Conservation (phyloP, 2,329 filamentous ascomycete genomes). For the Aspergillus felis region DNA sequence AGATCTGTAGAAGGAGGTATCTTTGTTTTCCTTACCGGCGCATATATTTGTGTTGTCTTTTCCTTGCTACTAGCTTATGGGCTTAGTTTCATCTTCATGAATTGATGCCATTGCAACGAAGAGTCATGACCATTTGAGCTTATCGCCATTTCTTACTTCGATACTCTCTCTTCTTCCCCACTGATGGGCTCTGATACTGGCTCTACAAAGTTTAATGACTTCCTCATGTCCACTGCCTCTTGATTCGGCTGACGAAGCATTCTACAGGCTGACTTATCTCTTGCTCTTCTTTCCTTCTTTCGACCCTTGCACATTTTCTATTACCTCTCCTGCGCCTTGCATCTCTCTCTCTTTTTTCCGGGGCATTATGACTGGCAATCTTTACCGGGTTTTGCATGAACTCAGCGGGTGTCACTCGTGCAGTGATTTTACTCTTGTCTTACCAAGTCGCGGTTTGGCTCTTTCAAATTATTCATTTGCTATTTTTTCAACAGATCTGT, state of each 20-base stretch:
- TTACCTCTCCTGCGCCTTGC: background rate
- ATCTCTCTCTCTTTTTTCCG: background rate
- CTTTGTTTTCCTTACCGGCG: constrained; percentile 20
- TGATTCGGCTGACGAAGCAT: background rate
- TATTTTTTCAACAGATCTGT: background rate
- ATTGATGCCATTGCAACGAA: constrained; percentile 38
- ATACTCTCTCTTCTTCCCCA: background rate
- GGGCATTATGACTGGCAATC: background rate
- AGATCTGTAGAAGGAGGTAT: constrained; percentile 21
- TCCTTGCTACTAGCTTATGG: constrained; percentile 20
- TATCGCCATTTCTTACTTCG: constrained; percentile 6
- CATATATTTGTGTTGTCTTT: constrained; percentile 16
- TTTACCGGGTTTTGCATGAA: background rate
- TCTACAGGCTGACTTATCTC: background rate
- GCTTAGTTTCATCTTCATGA: constrained; percentile 26
- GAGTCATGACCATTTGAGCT: constrained; percentile 32
- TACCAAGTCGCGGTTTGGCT: background rate
- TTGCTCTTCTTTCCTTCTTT: background rate
- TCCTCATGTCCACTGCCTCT: constrained; percentile 1
- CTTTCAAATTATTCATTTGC: background rate
- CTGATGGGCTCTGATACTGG: background rate
- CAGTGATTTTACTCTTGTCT: background rate
- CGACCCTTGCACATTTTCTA: background rate
- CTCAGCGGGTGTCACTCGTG: background rate
- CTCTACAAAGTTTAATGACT: background rate